Percentiles rank a stretch among this genome's conserved stretches.
Evolutionary conservation across 345 rosid genomes (phyloP).

Genomic region (Aegle marmelos): DNA sequence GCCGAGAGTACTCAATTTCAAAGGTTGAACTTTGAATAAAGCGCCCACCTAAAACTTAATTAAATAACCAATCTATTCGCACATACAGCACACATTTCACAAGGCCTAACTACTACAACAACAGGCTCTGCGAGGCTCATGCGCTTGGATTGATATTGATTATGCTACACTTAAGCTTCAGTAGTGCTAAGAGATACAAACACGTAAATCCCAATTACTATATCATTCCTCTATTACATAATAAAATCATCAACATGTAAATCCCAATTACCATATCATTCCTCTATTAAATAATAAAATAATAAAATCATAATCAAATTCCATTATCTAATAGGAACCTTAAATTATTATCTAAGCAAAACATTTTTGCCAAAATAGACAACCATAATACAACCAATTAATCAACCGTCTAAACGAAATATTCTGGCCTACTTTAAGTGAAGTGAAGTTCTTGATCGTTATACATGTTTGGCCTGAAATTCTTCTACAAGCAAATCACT

Average conservation of each 20-base stretch:
- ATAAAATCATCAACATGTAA: too few relatives aligned
- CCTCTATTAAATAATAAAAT: too few relatives aligned
- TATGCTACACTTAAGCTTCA: too few relatives aligned
- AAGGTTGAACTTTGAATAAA: conserved; percentile 2
- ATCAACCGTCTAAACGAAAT: neutral
- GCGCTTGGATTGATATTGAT: neutral
- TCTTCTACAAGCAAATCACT: neutral
- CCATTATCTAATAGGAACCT: too few relatives aligned
- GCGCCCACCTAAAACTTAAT: conserved; percentile 2
- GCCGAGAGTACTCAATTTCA: conserved; percentile 1
- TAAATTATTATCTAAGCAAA: too few relatives aligned
- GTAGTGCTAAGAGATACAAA: too few relatives aligned
- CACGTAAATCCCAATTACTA: too few relatives aligned
- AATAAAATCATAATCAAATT: too few relatives aligned
- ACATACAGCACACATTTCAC: neutral
- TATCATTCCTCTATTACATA: too few relatives aligned
- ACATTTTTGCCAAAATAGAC: neutral
- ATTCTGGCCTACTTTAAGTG: neutral
- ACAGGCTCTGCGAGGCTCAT: neutral
- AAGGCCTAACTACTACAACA: neutral
- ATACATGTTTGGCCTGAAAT: neutral
- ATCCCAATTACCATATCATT: too few relatives aligned
- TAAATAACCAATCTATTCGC: conserved; percentile 10
- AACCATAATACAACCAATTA: neutral
- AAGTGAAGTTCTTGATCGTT: neutral